A percentile compares a stretch with the other conserved stretches of the same genome.
Conservation (phyloP, 768 basidiomycete genomes). For the Kwoniella sp. region DNA sequence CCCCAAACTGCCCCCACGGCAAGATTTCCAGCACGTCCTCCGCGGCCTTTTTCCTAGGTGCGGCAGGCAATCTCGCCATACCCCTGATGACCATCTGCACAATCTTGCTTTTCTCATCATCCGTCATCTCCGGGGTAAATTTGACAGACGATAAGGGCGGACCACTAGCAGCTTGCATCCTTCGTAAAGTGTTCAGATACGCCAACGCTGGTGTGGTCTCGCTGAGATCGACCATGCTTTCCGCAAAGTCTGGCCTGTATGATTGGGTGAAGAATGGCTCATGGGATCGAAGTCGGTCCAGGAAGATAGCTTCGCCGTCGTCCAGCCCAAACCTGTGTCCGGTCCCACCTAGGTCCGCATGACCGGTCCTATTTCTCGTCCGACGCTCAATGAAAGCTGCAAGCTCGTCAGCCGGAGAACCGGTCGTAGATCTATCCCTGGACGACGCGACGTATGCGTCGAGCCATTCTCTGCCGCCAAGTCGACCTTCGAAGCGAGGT, state of each 20-base stretch:
- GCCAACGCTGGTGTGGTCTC: background rate
- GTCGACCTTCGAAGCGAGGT: no score
- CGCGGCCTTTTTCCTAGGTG: conserved; percentile 15
- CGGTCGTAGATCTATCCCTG: conserved; percentile 1
- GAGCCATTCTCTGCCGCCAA: no score
- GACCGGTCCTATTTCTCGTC: background rate
- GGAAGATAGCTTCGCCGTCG: conserved; percentile 10
- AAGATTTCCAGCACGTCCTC: conserved; percentile 23
- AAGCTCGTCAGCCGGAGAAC: conserved; percentile 4
- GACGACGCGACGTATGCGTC: background rate
- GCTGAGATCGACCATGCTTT: background rate
- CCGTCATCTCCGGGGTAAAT: conserved; percentile 23
- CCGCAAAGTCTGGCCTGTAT: background rate
- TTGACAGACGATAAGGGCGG: background rate
- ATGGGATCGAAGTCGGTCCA: conserved; percentile 8
- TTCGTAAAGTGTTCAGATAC: background rate
- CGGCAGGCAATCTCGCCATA: conserved; percentile 16
- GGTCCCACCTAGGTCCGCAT: background rate
- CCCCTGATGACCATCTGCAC: conserved; percentile 19
- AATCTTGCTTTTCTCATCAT: conserved; percentile 23
- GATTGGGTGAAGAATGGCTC: background rate
- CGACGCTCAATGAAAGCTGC: background rate
- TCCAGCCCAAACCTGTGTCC: background rate
- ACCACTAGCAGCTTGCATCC: background rate
- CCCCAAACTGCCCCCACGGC: conserved; percentile 14